These are phyloP conservation scores for Apiotrichum sp. DNA, from an alignment of 1,284 basidiomycete species.

Conservation along the genomic window DNA sequence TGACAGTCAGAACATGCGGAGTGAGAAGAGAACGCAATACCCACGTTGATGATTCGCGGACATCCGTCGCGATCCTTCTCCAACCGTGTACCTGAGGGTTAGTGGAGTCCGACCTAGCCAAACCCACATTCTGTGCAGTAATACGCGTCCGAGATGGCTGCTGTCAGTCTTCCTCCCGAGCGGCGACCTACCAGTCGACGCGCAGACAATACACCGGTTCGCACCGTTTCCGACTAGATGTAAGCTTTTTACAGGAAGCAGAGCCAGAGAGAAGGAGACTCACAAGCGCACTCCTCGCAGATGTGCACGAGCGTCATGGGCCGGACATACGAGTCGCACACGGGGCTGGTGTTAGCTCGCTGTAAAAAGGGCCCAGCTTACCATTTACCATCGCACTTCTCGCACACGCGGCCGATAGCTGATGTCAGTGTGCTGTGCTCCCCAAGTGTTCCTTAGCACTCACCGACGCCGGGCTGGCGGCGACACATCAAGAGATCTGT, in stretches of 20 bases:
- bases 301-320: constrained; percentile 96
- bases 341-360: too few species aligned
- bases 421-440: too few species aligned
- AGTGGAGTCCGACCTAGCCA: not conserved
- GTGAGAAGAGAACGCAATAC: not conserved
- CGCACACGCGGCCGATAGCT: constrained; percentile 96
- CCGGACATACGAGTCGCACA: constrained; percentile 98
- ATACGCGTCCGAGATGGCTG: constrained; percentile 94
- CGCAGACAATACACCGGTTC: constrained; percentile 94
- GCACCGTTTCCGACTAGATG: constrained; percentile 85
- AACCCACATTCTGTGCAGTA: constrained; percentile 87
- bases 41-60: constrained; percentile 88
- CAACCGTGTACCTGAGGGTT: constrained; percentile 57
- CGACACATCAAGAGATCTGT: constrained; percentile 95
- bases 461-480: constrained; percentile 89
- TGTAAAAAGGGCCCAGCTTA: too few species aligned
- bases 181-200: constrained; percentile 66
- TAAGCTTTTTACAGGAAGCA: too few species aligned
- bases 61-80: constrained; percentile 99
- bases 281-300: constrained; percentile 95
- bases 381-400: constrained; percentile 99
- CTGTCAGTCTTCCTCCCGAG: not conserved
- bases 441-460: constrained; percentile 47
- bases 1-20: constrained; percentile 3
- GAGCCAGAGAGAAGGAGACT: constrained; percentile 20